phyloP scores from a whole-genome alignment of 495 filamentous ascomycete genomes.

The Jackrogersella minutella region DNA sequence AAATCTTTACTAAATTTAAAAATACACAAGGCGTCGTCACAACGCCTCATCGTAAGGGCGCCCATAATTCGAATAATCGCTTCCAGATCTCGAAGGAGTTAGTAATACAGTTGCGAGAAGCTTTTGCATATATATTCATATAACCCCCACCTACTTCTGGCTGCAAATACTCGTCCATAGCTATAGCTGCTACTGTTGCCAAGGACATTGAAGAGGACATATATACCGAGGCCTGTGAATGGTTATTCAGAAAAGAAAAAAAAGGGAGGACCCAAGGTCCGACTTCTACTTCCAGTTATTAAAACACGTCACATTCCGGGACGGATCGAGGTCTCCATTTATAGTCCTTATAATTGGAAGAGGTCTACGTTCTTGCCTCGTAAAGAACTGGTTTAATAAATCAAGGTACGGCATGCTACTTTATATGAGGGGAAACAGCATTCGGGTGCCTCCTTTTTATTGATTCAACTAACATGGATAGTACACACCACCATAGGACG shows the following conservation, averaged over 20 bases:
- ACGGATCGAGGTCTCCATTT: neutral
- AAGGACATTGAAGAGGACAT: no score
- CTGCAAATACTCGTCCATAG: neutral
- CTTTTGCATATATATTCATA: neutral
- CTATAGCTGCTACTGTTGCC: no score
- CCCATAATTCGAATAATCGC: neutral
- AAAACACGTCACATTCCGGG: neutral
- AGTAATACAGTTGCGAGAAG: neutral
- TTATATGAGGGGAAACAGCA: neutral
- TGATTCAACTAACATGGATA: neutral
- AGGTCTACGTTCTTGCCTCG: no score
- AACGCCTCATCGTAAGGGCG: neutral
- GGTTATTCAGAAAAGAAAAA: neutral
- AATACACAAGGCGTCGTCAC: neutral
- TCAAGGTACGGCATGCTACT: neutral
- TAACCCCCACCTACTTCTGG: neutral
- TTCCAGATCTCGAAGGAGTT: neutral
- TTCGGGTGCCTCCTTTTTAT: neutral
- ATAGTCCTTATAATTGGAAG: neutral
- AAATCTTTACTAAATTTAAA: neutral
- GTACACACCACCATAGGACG: neutral
- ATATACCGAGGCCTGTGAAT: neutral
- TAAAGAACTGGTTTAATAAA: no score
- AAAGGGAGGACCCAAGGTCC: neutral
- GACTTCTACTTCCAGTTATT: neutral